Conservation (phyloP, 1,284 basidiomycete species). For the Ustilago curta region DNA sequence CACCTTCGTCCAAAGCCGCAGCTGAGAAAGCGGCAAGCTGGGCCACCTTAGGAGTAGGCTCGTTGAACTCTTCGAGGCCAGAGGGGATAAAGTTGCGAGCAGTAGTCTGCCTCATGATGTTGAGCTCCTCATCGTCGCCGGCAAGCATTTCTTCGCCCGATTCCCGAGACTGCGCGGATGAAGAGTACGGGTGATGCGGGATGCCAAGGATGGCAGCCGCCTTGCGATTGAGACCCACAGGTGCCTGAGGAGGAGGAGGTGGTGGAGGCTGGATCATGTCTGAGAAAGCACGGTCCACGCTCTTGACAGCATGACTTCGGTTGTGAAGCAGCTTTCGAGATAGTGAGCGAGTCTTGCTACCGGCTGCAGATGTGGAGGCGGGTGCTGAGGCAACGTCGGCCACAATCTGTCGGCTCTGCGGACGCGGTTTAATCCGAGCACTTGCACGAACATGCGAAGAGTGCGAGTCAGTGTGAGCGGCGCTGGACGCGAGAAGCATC, state of each 20-base stretch:
- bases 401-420: slow-evolving; percentile 28
- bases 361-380: slow-evolving; percentile 1
- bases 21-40: slow-evolving; percentile 40
- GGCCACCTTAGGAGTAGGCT: slow-evolving; percentile 32
- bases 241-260: not conserved
- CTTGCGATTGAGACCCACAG: slow-evolving; percentile 29
- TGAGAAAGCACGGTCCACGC: slow-evolving; percentile 22
- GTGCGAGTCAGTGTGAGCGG: not conserved
- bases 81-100: slow-evolving; percentile 19
- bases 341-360: slow-evolving; percentile 23
- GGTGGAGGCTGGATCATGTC: slow-evolving; percentile 2
- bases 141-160: slow-evolving; percentile 19
- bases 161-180: not conserved
- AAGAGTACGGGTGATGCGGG: slow-evolving; percentile 35
- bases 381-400: not conserved
- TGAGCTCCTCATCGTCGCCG: slow-evolving; percentile 17
- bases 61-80: slow-evolving; percentile 36
- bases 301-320: slow-evolving; percentile 22
- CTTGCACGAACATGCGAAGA: slow-evolving; percentile 5
- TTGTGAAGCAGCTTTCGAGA: slow-evolving; percentile 28
- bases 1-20: slow-evolving; percentile 38
- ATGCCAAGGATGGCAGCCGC: slow-evolving; percentile 45
- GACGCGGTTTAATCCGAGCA: slow-evolving; percentile 7
- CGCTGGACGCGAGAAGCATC: slow-evolving; percentile 35
- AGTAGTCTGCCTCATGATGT: not conserved